phyloP scores from a whole-genome alignment of 2,329 filamentous ascomycete genomes.

The Helotiales sp. region DNA sequence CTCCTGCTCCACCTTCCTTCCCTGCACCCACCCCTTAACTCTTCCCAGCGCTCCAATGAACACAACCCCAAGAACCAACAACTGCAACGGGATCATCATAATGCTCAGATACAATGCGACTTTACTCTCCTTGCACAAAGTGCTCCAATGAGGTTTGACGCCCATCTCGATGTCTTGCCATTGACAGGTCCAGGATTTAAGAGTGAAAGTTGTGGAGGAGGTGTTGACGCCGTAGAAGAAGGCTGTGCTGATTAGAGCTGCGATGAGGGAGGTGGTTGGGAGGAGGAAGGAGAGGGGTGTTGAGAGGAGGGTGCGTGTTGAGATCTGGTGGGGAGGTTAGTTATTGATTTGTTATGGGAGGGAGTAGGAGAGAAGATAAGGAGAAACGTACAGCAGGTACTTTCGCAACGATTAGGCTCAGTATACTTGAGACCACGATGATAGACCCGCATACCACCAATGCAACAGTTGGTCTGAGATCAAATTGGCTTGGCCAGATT shows the following conservation, averaged over 20 bases:
- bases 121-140: constrained; percentile 56
- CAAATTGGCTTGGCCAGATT: constrained; percentile 58
- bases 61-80: constrained; percentile 47
- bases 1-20: constrained; percentile 15
- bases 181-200: constrained; percentile 64
- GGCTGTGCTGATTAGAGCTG: constrained; percentile 52
- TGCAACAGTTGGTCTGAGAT: constrained; percentile 56
- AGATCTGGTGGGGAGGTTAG: constrained; percentile 40
- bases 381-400: constrained; percentile 47
- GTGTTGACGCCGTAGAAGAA: constrained; percentile 59
- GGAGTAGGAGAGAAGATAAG: not conserved
- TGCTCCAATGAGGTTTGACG: constrained; percentile 53
- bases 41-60: constrained; percentile 45
- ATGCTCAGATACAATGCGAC: constrained; percentile 55
- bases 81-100: constrained; percentile 57
- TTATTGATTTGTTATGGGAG: not conserved
- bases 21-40: constrained; percentile 36
- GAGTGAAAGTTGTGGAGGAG: constrained; percentile 51
- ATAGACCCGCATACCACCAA: constrained; percentile 53
- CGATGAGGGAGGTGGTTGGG: constrained; percentile 45
- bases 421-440: constrained; percentile 47
- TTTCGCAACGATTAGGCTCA: constrained; percentile 51
- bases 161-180: constrained; percentile 56
- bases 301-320: constrained; percentile 32
- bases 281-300: constrained; percentile 35